A percentile compares a stretch with the other conserved stretches of the same genome.
These are phyloP conservation scores for Huntiella moniliformis DNA, from an alignment of 2,329 filamentous ascomycete genomes.

Conservation along the genomic window DNA sequence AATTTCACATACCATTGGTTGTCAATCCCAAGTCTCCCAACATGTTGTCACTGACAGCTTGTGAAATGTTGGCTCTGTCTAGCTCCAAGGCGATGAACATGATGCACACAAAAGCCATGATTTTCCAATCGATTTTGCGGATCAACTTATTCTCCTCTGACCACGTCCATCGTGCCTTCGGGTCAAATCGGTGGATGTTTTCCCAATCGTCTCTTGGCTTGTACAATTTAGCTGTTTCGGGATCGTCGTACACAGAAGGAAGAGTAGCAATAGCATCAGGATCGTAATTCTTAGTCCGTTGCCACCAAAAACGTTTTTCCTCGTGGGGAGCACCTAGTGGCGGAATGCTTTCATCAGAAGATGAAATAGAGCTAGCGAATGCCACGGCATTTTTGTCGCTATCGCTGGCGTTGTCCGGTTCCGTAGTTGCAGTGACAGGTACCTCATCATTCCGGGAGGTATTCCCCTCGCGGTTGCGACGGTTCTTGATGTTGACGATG, in stretches of 20 bases:
- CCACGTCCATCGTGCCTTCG: conserved; percentile 24
- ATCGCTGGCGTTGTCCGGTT: neutral
- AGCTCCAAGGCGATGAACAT: conserved; percentile 27
- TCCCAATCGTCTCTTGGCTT: conserved; percentile 19
- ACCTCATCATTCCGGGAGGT: neutral
- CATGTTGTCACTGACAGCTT: conserved; percentile 31
- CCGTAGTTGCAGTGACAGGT: too few species aligned
- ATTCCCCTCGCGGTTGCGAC: neutral
- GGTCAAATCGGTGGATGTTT: conserved; percentile 29
- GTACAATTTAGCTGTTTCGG: conserved; percentile 20
- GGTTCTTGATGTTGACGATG: neutral
- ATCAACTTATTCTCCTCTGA: conserved; percentile 21
- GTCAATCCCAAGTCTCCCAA: conserved; percentile 23
- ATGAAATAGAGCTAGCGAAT: neutral
- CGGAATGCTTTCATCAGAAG: conserved; percentile 9
- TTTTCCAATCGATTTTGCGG: conserved; percentile 23
- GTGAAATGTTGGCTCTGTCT: conserved; percentile 27
- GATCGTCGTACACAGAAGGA: conserved; percentile 22
- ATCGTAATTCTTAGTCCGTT: conserved; percentile 14
- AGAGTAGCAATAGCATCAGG: conserved; percentile 21
- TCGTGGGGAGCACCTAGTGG: conserved; percentile 17
- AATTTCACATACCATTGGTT: conserved; percentile 20
- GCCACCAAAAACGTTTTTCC: conserved; percentile 19
- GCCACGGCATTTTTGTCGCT: neutral
- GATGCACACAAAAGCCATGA: conserved; percentile 29